Base-by-base conservation (phyloP, 2,329 filamentous ascomycete species). In the Lachnum nothofagi region DNA sequence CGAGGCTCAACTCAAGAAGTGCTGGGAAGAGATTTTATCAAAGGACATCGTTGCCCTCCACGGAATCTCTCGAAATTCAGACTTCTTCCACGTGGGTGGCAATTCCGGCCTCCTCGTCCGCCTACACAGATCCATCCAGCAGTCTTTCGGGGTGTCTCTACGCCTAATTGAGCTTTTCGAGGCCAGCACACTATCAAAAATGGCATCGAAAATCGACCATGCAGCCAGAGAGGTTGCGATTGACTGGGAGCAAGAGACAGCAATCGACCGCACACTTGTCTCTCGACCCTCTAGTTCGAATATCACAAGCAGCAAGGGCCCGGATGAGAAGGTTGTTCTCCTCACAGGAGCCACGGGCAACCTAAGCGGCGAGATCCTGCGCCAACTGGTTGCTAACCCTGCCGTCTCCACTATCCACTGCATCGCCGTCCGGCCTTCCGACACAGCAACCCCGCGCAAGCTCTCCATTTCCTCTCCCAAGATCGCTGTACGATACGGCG, bases 281-380 rank as follows among this genome's bases (percentile, higher is more conserved):
- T n/a, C 34, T 16, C 10, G 4, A 16, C 7, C 22, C 3, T 12
- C 6, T 2, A 5, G 12, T 8, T 23, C 42, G 35, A 47, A 22
- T 3, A 29, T 5, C 12, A 27, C 6, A 12, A 27, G 25, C 25
- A 27, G 6, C 25, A 27, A 27, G 25, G 12, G 25, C 12, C 25
- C 6, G 6, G 35, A 35, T 19, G 27, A 20, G 17, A 41, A 40
- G 23, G 24, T 33, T 6, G 40, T 17, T 44, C 53, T 70, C 6
- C 48, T 72, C 2, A 74, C 70, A 0, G 71, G 71, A 1, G 58
- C 67, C 2, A 66, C 67, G 4, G 68, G 67, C 0, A 72, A 70
- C 44, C 57, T 78, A 2, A 71, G 66, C 3, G 38, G 52, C 4
- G 46, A 64, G 9, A 42, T 77, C 17, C 58, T 76, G 1, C 42